phyloP scores from a whole-genome alignment of 148 eudicot genomes.

The Rhododendron simsii region DNA sequence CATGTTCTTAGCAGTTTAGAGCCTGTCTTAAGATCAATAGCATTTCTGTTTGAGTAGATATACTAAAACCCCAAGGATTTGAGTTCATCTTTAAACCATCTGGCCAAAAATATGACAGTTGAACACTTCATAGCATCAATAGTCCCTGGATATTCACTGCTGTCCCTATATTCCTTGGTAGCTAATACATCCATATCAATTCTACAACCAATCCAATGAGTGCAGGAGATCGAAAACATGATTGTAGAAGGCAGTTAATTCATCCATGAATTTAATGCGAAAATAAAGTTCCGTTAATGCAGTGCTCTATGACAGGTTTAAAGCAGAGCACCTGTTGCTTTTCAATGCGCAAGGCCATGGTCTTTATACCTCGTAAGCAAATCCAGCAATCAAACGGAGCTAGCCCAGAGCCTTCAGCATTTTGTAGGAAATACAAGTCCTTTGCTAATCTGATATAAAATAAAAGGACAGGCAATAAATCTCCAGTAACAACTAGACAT shows the following conservation, averaged over 20 bases:
- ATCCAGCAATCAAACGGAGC: conserved; percentile 99
- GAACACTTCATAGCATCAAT: not conserved
- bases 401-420: conserved; percentile 92
- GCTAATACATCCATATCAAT: not conserved
- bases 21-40: not conserved
- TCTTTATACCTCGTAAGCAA: conserved; percentile 95
- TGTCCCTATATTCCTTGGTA: not conserved
- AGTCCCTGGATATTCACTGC: not conserved
- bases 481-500: not conserved
- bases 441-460: conserved; percentile 68
- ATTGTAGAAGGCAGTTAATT: not conserved
- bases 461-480: not conserved
- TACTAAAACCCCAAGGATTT: not conserved
- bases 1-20: not conserved
- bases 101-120: not conserved
- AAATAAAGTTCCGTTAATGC: not conserved
- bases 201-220: not conserved
- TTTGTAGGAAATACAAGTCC: conserved; percentile 83
- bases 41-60: too few relatives aligned
- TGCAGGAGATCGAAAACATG: not conserved
- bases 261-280: not conserved
- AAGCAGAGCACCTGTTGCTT: conserved; percentile 79
- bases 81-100: not conserved
- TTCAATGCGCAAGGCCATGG: conserved; percentile 96
- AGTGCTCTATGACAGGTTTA: not conserved